These are phyloP conservation scores for Kurtzmaniella quercitrusa DNA, from an alignment of 1,139 yeast species.

Conservation along the genomic window DNA sequence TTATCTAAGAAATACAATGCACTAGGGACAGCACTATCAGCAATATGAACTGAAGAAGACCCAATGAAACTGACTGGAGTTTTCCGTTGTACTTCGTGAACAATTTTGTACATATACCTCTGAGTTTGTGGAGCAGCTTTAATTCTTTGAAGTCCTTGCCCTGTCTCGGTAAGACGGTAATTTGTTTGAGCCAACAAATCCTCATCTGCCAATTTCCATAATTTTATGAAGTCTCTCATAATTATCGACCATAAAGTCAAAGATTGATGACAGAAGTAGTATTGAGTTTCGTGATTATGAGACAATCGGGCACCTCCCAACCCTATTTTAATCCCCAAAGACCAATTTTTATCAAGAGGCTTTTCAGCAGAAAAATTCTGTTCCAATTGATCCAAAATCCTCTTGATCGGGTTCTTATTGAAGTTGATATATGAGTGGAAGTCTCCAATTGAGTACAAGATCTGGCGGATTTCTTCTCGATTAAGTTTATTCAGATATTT, in stretches of 20 bases:
- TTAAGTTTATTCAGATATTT: constrained; percentile 34
- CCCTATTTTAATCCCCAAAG: constrained; percentile 63
- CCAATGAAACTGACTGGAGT: constrained; percentile 66
- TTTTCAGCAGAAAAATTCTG: constrained; percentile 39
- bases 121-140: constrained; percentile 65
- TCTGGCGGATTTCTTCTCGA: constrained; percentile 60
- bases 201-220: constrained; percentile 70
- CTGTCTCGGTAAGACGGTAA: constrained; percentile 63
- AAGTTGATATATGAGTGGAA: constrained; percentile 67
- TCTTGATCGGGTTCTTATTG: constrained; percentile 58
- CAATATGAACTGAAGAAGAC: constrained; percentile 68
- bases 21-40: constrained; percentile 77
- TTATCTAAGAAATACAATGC: constrained; percentile 72
- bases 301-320: constrained; percentile 62
- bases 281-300: constrained; percentile 66
- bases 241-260: constrained; percentile 67
- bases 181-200: constrained; percentile 50
- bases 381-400: constrained; percentile 54
- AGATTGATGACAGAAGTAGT: constrained; percentile 65
- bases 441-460: constrained; percentile 69
- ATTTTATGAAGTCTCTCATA: constrained; percentile 66
- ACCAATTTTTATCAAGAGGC: constrained; percentile 25
- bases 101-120: constrained; percentile 63
- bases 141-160: constrained; percentile 72
- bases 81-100: constrained; percentile 54